These are phyloP conservation scores for Cairneyella variabilis DNA, from an alignment of 495 filamentous ascomycete genomes.

Conservation along the genomic window DNA sequence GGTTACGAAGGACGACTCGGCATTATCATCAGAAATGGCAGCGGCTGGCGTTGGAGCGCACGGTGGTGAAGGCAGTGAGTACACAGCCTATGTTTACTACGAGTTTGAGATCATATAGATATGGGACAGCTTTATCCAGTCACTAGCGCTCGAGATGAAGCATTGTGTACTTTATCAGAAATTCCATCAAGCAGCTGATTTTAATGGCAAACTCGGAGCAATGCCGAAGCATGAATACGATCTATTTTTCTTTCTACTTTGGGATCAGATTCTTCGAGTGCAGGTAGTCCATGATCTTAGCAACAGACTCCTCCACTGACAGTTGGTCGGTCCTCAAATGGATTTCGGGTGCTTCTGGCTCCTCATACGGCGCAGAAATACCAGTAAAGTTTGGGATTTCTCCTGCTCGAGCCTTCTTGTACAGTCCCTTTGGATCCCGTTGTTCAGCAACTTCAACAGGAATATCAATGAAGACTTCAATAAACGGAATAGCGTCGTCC, in stretches of 20 bases:
- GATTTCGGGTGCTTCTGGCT: conserved; percentile 80
- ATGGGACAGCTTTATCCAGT: background rate
- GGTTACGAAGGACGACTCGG: conserved; percentile 79
- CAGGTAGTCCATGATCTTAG: conserved; percentile 76
- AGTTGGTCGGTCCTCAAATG: conserved; percentile 72
- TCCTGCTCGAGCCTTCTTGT: conserved; percentile 91
- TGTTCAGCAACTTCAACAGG: conserved; percentile 86
- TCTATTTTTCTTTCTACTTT: conserved; percentile 3
- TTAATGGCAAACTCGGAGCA: background rate
- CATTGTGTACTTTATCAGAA: conserved; percentile 17
- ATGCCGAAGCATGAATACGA: background rate
- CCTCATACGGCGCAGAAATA: conserved; percentile 91
- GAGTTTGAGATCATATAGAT: conserved; percentile 74
- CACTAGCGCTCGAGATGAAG: conserved; percentile 11
- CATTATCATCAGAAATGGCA: conserved; percentile 73
- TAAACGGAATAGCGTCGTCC: conserved; percentile 70
- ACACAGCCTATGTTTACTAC: conserved; percentile 96
- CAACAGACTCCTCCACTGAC: conserved; percentile 80
- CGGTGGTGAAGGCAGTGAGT: conserved; percentile 69
- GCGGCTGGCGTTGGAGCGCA: conserved; percentile 49
- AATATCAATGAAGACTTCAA: conserved; percentile 90
- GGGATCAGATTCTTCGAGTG: conserved; percentile 45
- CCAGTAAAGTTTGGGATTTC: conserved; percentile 98
- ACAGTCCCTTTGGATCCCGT: conserved; percentile 94
- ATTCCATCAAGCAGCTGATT: conserved; percentile 8